Conservation (phyloP, 176 grass and related monocot genomes). For the Areca catechu region DNA sequence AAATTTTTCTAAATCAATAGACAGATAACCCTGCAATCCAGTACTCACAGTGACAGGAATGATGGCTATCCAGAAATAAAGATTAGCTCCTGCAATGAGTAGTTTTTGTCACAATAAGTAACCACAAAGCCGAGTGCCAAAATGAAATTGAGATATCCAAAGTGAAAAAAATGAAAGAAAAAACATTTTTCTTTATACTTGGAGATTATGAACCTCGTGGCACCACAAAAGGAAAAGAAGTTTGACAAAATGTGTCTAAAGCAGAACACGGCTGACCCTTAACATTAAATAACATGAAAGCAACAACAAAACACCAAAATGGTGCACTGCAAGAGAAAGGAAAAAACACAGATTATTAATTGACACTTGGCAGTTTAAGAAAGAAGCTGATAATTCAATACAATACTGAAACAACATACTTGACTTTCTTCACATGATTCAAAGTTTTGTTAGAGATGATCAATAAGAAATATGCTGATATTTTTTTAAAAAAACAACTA, state of each 20-base stretch:
- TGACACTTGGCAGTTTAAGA: background rate
- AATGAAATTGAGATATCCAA: too few relatives aligned
- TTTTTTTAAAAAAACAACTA: too few relatives aligned
- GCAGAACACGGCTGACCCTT: constrained; percentile 34
- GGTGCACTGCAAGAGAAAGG: constrained; percentile 56
- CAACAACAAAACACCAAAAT: constrained; percentile 89
- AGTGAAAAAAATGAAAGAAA: background rate
- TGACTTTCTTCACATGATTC: too few relatives aligned
- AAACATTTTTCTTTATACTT: too few relatives aligned
- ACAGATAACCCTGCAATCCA: too few relatives aligned
- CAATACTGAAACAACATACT: too few relatives aligned
- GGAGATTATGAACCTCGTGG: too few relatives aligned
- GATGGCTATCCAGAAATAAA: constrained; percentile 99
- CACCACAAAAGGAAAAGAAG: background rate
- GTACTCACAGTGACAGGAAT: constrained; percentile 68
- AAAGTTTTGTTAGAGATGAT: too few relatives aligned
- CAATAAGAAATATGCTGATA: too few relatives aligned
- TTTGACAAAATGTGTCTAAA: background rate
- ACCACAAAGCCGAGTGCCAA: background rate
- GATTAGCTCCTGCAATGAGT: constrained; percentile 68
- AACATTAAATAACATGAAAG: constrained; percentile 94
- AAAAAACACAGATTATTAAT: constrained; percentile 18
- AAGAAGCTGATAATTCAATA: too few relatives aligned
- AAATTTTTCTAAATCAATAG: background rate
- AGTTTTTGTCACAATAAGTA: background rate